These are phyloP conservation scores for Croton setiger DNA, from an alignment of 441 rosid genomes.

Conservation along the genomic window DNA sequence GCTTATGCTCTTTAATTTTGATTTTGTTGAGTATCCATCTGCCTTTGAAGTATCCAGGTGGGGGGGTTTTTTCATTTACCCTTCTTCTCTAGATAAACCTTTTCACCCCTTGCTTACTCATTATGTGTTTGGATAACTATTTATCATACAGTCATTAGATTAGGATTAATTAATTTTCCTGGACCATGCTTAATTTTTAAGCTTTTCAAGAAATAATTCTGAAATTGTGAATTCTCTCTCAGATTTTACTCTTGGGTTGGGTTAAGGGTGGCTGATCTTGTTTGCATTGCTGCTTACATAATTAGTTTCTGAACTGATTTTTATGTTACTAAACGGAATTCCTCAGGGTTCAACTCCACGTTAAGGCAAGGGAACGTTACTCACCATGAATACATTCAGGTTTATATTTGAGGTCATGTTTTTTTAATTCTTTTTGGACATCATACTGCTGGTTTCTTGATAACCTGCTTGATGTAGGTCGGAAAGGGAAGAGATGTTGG, in stretches of 20 bases:
- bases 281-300: not conserved
- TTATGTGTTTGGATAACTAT: not conserved
- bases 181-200: not conserved
- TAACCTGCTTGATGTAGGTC: constrained; percentile 48
- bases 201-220: not conserved
- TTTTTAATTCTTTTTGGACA: constrained; percentile 7
- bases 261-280: not conserved
- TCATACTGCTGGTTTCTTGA: constrained; percentile 18
- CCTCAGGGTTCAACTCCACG: constrained; percentile 93
- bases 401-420: constrained; percentile 28
- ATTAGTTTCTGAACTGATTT: not conserved
- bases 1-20: not conserved
- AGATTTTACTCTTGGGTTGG: not conserved
- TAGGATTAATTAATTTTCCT: not conserved
- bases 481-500: constrained; percentile 99
- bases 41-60: not conserved
- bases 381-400: constrained; percentile 98
- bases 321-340: constrained; percentile 15
- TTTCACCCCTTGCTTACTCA: not conserved
- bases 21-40: not conserved
- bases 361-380: constrained; percentile 94
- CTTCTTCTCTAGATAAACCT: not conserved
- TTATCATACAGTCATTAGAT: not conserved
- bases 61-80: no score
- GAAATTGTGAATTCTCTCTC: not conserved